Conservation (phyloP, 148 eudicot genomes). For the Vaccinium darrowii region DNA sequence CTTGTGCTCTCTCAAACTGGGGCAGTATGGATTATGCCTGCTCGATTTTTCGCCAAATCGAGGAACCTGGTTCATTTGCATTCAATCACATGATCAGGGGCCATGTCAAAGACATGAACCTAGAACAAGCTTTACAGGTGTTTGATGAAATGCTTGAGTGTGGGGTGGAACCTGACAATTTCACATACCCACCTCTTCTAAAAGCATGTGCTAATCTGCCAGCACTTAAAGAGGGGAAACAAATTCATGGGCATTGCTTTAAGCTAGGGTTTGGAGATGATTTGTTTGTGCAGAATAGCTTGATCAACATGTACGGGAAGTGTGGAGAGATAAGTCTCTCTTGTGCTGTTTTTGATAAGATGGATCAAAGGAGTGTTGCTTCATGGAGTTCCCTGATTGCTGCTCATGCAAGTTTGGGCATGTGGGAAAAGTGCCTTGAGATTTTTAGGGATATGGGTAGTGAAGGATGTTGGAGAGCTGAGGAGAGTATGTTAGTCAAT, state of each 20-base stretch:
- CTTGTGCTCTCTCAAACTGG: slow-evolving; percentile 52
- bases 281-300: slow-evolving; percentile 50
- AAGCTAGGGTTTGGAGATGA: slow-evolving; percentile 45
- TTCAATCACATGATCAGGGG: slow-evolving; percentile 55
- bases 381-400: slow-evolving; percentile 61
- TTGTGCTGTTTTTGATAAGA: slow-evolving; percentile 42
- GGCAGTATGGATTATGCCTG: slow-evolving; percentile 50
- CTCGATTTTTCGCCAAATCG: slow-evolving; percentile 37
- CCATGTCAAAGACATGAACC: slow-evolving; percentile 30
- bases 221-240: slow-evolving; percentile 30
- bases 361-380: slow-evolving; percentile 40
- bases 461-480: slow-evolving; percentile 32
- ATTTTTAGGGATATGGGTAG: slow-evolving; percentile 35
- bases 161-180: slow-evolving; percentile 43
- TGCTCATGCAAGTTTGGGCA: slow-evolving; percentile 36
- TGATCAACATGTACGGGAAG: slow-evolving; percentile 54
- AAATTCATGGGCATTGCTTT: slow-evolving; percentile 43
- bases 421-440: slow-evolving; percentile 46
- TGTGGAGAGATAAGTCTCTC: slow-evolving; percentile 35
- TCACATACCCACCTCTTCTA: slow-evolving; percentile 45
- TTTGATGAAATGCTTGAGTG: slow-evolving; percentile 41
- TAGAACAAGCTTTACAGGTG: slow-evolving; percentile 27
- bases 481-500: slow-evolving; percentile 52
- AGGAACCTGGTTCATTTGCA: slow-evolving; percentile 43
- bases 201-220: slow-evolving; percentile 47